These are phyloP conservation scores for Isoetes engelmannii DNA, from an alignment of 83 land plant genomes.

Conservation along the genomic window DNA sequence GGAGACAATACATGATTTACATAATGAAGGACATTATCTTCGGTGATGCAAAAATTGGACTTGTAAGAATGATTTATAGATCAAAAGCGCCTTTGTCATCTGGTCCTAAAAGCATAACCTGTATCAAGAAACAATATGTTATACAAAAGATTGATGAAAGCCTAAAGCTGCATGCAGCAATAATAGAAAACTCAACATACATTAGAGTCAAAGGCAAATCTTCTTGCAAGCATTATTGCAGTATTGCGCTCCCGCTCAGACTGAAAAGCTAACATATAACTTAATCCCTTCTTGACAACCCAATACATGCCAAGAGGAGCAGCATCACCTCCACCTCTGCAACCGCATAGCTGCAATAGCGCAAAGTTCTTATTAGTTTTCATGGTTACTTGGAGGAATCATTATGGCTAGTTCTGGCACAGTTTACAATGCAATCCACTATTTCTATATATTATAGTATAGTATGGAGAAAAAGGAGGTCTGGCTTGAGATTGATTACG, in stretches of 20 bases:
- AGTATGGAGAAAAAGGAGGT: not conserved
- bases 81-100: conserved; percentile 44
- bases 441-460: not conserved
- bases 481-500: not conserved
- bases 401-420: not conserved
- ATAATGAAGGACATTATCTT: too few species aligned
- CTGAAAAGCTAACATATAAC: conserved; percentile 67
- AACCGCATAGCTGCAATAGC: conserved; percentile 68
- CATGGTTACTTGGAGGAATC: too few species aligned
- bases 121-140: conserved; percentile 12
- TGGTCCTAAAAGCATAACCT: conserved; percentile 78
- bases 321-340: conserved; percentile 69
- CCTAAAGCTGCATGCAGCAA: not conserved
- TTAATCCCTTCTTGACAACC: conserved; percentile 67
- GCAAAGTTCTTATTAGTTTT: not conserved
- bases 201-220: conserved; percentile 75
- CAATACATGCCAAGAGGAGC: conserved; percentile 79
- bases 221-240: conserved; percentile 78
- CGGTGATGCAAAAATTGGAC: not conserved
- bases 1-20: too few species aligned
- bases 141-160: not conserved
- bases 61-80: conserved; percentile 16
- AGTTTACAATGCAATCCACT: not conserved
- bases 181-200: conserved; percentile 34
- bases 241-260: conserved; percentile 90